phyloP scores from a whole-genome alignment of 208 protist species.

The Wallacemonas sp. region DNA sequence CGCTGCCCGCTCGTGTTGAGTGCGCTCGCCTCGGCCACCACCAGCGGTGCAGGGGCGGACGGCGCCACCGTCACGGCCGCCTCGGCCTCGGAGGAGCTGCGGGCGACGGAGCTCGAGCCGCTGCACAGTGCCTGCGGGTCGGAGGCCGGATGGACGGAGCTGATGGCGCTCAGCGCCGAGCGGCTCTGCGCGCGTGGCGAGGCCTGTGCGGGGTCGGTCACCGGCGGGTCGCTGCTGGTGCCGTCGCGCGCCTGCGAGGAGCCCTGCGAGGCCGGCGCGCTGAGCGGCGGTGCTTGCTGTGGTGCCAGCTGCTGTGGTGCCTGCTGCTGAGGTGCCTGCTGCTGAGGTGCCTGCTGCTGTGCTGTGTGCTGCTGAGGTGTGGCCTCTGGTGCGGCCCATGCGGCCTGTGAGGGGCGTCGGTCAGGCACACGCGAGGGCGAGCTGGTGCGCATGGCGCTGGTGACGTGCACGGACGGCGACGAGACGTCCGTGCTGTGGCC shows the following conservation, averaged over 20 bases:
- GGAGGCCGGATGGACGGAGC: slow-evolving; percentile 25
- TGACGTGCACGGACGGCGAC: slow-evolving; percentile 26
- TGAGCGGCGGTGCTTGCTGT: neutral
- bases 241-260: slow-evolving; percentile 8
- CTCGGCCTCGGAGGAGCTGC: neutral
- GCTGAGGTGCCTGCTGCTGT: too few species aligned
- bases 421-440: too few species aligned
- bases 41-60: neutral
- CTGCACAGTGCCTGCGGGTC: slow-evolving; percentile 25
- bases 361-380: too few species aligned
- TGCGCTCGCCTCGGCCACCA: neutral
- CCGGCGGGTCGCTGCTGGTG: slow-evolving; percentile 16
- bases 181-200: slow-evolving; percentile 15
- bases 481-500: slow-evolving; percentile 18
- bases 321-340: too few species aligned
- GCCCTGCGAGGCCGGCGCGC: neutral
- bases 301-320: neutral
- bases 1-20: slow-evolving; percentile 19
- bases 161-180: slow-evolving; percentile 38
- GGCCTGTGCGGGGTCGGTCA: slow-evolving; percentile 11
- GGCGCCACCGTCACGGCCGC: neutral
- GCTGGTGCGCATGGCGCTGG: too few species aligned
- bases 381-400: too few species aligned
- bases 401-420: too few species aligned
- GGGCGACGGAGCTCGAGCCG: neutral